A percentile compares a stretch with the other conserved stretches of the same genome.
Evolutionary conservation across 2,329 filamentous ascomycete species (phyloP).

Genomic region (Fusarium brevicatenulatum): DNA sequence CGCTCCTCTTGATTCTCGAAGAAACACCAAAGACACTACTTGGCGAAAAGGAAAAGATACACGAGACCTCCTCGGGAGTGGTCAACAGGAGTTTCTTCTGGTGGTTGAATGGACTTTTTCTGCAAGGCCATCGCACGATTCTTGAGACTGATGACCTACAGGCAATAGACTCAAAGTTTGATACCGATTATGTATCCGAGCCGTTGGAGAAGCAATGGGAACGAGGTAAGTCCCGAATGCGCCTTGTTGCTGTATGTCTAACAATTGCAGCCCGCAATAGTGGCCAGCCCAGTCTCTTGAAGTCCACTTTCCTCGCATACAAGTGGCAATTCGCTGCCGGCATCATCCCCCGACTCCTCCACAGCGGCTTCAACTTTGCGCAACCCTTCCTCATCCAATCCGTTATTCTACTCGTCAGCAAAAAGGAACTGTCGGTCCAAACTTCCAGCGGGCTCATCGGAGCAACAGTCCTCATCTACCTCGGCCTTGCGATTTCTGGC

Average conservation of each 20-base stretch:
- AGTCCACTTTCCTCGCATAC: conserved; percentile 43
- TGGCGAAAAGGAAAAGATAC: conserved; percentile 34
- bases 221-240: background rate
- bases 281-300: conserved; percentile 38
- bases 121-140: conserved; percentile 36
- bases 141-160: conserved; percentile 43
- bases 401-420: conserved; percentile 47
- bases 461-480: conserved; percentile 53
- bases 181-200: conserved; percentile 32
- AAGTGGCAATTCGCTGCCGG: conserved; percentile 46
- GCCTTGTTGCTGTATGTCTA: fast-evolving
- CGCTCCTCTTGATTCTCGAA: conserved; percentile 46
- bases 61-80: conserved; percentile 49
- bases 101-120: conserved; percentile 50
- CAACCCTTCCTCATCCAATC: conserved; percentile 57
- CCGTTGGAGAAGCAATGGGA: conserved; percentile 41
- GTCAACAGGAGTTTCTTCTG: conserved; percentile 50
- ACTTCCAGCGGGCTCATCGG: conserved; percentile 53
- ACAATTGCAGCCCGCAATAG: conserved; percentile 25
- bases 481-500: conserved; percentile 53
- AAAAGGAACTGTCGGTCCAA: conserved; percentile 42
- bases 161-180: conserved; percentile 45
- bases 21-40: conserved; percentile 45
- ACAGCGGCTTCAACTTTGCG: conserved; percentile 55
- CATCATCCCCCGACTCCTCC: conserved; percentile 51